Percentiles rank a stretch among this genome's conserved stretches.
Conservation (phyloP, 2,329 filamentous ascomycete genomes). For the Cladophialophora bantiana region DNA sequence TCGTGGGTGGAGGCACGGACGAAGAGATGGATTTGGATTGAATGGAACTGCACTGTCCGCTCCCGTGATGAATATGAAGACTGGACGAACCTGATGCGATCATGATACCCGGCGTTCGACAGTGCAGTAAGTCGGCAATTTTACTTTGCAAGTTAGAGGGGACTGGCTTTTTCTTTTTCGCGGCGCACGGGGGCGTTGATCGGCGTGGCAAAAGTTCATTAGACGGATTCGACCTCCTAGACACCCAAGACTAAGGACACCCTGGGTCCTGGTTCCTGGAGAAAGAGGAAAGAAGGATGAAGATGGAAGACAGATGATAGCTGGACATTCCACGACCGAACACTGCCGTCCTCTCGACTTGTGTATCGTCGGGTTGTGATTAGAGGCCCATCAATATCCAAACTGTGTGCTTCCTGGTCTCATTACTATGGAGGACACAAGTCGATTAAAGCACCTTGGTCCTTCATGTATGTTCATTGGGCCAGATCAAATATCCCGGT, state of each 20-base stretch:
- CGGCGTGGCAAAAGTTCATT: background rate
- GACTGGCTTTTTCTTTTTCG: background rate
- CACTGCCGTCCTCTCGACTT: background rate
- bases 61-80: background rate
- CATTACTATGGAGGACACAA: background rate
- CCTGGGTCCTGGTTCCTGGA: background rate
- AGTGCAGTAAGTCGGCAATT: background rate
- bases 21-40: constrained; percentile 58
- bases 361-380: background rate
- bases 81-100: constrained; percentile 18
- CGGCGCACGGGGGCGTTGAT: background rate
- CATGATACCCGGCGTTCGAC: constrained; percentile 21
- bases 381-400: background rate
- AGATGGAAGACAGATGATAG: background rate
- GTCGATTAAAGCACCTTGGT: background rate
- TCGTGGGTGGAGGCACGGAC: constrained; percentile 54
- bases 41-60: constrained; percentile 27
- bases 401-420: background rate
- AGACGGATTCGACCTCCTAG: background rate
- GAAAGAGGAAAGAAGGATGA: background rate
- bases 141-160: background rate
- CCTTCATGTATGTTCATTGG: background rate
- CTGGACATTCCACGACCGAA: background rate
- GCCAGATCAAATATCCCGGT: background rate
- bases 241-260: background rate